Percentiles rank a stretch among this genome's conserved stretches.
phyloP scores from a whole-genome alignment of 345 rosid species.

The Crucihimalaya himalaica region DNA sequence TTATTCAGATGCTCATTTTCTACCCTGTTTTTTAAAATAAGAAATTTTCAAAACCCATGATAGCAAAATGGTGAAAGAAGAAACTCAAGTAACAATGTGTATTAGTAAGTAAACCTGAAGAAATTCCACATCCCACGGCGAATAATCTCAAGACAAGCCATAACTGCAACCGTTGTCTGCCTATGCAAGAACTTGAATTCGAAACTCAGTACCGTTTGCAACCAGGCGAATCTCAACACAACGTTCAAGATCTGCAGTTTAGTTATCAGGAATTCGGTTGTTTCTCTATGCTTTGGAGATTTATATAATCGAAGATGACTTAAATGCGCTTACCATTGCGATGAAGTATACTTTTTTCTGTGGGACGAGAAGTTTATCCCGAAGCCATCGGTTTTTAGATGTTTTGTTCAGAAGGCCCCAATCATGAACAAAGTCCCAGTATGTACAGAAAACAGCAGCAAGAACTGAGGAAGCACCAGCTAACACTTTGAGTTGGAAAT shows the following conservation, averaged over 20 bases:
- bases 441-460: slow-evolving; percentile 46
- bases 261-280: background rate
- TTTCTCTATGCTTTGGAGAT: background rate
- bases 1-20: slow-evolving; percentile 86
- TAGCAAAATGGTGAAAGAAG: background rate
- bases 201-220: slow-evolving; percentile 55
- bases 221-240: slow-evolving; percentile 63
- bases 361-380: slow-evolving; percentile 63
- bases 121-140: slow-evolving; percentile 76
- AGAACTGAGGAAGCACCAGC: slow-evolving; percentile 54
- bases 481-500: slow-evolving; percentile 35
- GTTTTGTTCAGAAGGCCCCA: slow-evolving; percentile 65
- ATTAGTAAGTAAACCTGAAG: slow-evolving; percentile 51
- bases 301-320: background rate
- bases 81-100: background rate
- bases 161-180: slow-evolving; percentile 39
- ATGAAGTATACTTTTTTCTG: slow-evolving; percentile 57
- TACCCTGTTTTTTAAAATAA: slow-evolving; percentile 44
- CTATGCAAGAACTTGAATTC: slow-evolving; percentile 39
- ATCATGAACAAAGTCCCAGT: slow-evolving; percentile 66
- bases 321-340: slow-evolving; percentile 54
- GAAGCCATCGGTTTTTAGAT: slow-evolving; percentile 60
- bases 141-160: slow-evolving; percentile 58
- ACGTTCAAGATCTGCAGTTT: slow-evolving; percentile 49
- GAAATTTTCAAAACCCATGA: background rate